A percentile compares a stretch with the other conserved stretches of the same genome.
phyloP scores from a whole-genome alignment of 78 protist species.

The Dictyostelium firmibasis region DNA sequence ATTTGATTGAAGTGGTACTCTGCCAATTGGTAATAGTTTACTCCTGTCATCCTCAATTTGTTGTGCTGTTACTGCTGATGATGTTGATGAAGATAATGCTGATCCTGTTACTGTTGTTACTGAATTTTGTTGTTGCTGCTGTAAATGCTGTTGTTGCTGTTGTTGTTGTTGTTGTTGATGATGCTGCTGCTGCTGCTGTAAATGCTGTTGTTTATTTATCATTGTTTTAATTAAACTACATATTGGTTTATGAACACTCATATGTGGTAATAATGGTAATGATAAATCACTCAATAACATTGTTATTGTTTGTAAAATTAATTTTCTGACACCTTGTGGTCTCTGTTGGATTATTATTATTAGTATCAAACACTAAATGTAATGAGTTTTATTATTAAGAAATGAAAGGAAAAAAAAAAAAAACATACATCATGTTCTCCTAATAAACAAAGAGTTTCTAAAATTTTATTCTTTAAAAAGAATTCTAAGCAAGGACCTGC shows the following conservation, averaged over 20 bases:
- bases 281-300: slow-evolving; percentile 68
- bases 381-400: too few species aligned
- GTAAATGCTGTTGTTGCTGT: neutral
- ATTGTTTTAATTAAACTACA: slow-evolving; percentile 48
- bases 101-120: neutral
- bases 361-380: too few species aligned
- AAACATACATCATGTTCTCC: slow-evolving; percentile 65
- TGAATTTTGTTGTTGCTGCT: neutral
- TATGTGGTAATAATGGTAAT: slow-evolving; percentile 67
- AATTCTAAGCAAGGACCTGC: slow-evolving; percentile 72
- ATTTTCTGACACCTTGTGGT: slow-evolving; percentile 72
- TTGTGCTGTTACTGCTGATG: neutral
- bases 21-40: slow-evolving; percentile 15
- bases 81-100: neutral
- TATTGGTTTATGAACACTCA: slow-evolving; percentile 73
- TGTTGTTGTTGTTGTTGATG: neutral
- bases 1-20: slow-evolving; percentile 39
- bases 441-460: slow-evolving; percentile 55
- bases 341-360: slow-evolving; percentile 11
- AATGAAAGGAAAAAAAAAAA: too few species aligned
- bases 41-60: neutral
- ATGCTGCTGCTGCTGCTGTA: neutral
- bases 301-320: slow-evolving; percentile 59
- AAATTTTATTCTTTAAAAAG: slow-evolving; percentile 71
- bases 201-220: neutral